Evolutionary conservation across 2,329 filamentous ascomycete species (phyloP).

Genomic region (Beauveria medogensis): DNA sequence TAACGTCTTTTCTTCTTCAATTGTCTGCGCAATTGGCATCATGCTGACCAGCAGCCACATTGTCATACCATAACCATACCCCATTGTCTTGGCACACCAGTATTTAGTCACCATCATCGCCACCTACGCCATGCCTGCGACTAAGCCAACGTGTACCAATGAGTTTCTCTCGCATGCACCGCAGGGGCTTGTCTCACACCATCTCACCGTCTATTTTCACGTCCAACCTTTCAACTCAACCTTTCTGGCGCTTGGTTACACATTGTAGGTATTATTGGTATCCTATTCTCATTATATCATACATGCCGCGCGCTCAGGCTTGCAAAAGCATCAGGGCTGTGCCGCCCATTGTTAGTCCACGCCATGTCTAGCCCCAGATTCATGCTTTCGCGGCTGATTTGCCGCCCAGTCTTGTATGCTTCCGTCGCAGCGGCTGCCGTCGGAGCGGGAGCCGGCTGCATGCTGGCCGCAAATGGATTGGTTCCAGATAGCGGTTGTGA

Average conservation of each 20-base stretch:
- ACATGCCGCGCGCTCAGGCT: slow-evolving; percentile 58
- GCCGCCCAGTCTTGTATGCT: slow-evolving; percentile 31
- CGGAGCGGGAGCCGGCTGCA: slow-evolving; percentile 15
- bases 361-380: slow-evolving; percentile 55
- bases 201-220: neutral
- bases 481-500: slow-evolving; percentile 31
- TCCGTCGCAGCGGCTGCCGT: slow-evolving; percentile 24
- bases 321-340: slow-evolving; percentile 74
- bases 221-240: neutral
- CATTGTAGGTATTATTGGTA: slow-evolving; percentile 8
- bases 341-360: slow-evolving; percentile 61
- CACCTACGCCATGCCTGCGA: slow-evolving; percentile 1
- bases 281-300: slow-evolving; percentile 25
- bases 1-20: neutral
- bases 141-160: slow-evolving; percentile 7
- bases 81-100: neutral
- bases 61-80: neutral
- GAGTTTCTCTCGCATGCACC: neutral
- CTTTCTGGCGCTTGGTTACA: neutral
- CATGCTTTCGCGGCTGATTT: slow-evolving; percentile 61
- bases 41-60: neutral
- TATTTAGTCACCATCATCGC: neutral
- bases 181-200: neutral
- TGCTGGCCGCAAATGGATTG: slow-evolving; percentile 48
- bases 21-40: neutral